Conservation (phyloP, 2,329 filamentous ascomycete genomes). For the Paecilomyces formosus region DNA sequence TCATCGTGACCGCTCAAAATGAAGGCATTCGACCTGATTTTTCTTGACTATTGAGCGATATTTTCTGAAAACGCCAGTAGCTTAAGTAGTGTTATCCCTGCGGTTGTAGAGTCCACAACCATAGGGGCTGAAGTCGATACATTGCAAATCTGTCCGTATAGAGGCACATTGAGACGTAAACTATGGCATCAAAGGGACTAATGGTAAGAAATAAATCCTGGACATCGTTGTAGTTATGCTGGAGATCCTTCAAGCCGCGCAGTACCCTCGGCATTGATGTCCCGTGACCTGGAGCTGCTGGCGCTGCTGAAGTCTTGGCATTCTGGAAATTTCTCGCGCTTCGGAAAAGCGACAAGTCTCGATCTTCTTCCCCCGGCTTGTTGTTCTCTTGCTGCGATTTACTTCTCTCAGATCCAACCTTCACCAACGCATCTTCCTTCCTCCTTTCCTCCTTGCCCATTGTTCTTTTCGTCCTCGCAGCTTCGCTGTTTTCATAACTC, state of each 20-base stretch:
- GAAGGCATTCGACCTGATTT: background rate
- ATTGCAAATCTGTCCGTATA: no score
- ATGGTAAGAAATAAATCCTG: no score
- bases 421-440: slow-evolving; percentile 2
- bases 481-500: slow-evolving; percentile 7
- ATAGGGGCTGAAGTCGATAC: background rate
- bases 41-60: background rate
- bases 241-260: background rate
- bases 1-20: background rate
- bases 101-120: background rate
- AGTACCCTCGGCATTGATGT: slow-evolving; percentile 22
- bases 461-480: background rate
- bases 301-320: slow-evolving; percentile 28
- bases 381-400: slow-evolving; percentile 23
- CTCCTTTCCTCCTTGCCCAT: slow-evolving; percentile 2
- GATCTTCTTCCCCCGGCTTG: slow-evolving; percentile 26
- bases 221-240: background rate
- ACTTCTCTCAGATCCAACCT: slow-evolving; percentile 17
- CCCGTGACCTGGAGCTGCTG: slow-evolving; percentile 9
- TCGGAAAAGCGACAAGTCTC: slow-evolving; percentile 12
- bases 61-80: background rate
- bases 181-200: no score
- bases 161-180: no score
- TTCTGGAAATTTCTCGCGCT: slow-evolving; percentile 38
- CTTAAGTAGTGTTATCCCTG: background rate